Base-by-base conservation (phyloP, 495 filamentous ascomycete species). In the Tricharina praecox region DNA sequence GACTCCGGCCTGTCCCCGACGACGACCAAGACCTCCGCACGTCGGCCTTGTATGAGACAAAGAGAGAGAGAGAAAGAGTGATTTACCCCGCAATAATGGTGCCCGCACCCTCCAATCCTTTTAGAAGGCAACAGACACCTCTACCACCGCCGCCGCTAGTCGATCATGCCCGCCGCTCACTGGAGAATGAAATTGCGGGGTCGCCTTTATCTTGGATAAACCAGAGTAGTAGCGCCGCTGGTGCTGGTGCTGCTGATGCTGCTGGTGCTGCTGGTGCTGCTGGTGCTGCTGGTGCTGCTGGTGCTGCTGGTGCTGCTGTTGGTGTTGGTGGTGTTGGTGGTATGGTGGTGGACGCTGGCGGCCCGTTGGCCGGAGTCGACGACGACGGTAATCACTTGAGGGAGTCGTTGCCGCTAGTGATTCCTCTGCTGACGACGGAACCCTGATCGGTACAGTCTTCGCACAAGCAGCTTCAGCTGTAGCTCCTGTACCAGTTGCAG, bases 361-460 rank as follows among this genome's bases (percentile, higher is more conserved):
- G 28, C 28, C 13, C 28, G 28, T 32, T 13, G 28, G 28, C 13
- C 7, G 28, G 13, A 13, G 28, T 13, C 5, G 28, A 13, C 28
- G 13, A 32, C 13, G 20, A 43, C 40, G 40, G 40, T 43, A 43
- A 43, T 43, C 40, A 25, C 40, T 43, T 43, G 40, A 43, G 40
- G 40, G 40, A 25, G 21, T 26, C 40, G 24, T 23, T 43, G 13
- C 34, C 18, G 34, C 34, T 37, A 7, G 21, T 10, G 40, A 25
- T 25, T 43, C 23, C 28, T 23, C 40, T 11, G 40, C 40, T 43
- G 40, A 43, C 40, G 40, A n/a, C n/a, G n/a, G n/a, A 43, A 26
- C 13, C 13, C 24, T 43, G 13, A 37, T 37, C 20, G 19, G 13
- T 23, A 40, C 24, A 43, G 40, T 43, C 40, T 18, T 11, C 20